Evolutionary conservation across 1,139 yeast genomes (phyloP).

Genomic region (Entelexis sorbosivorans): DNA sequence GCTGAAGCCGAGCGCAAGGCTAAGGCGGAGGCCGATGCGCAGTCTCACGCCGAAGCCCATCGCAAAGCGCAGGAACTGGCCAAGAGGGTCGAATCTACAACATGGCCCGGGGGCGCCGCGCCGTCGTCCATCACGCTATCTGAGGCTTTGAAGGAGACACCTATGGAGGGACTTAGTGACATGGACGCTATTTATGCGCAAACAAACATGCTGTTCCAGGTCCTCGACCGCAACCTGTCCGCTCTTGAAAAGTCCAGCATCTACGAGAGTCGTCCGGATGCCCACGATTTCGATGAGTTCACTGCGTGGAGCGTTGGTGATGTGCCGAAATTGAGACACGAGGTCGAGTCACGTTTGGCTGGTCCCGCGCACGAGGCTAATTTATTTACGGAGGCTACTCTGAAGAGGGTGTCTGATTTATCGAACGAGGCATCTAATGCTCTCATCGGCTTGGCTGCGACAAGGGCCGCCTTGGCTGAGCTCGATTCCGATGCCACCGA

Average conservation of each 20-base stretch:
- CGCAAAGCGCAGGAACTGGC: neutral
- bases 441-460: neutral
- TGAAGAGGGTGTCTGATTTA: neutral
- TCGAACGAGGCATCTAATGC: neutral
- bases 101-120: neutral
- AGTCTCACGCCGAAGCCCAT: neutral
- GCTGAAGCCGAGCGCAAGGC: constrained; percentile 5
- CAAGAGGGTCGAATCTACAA: neutral
- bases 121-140: neutral
- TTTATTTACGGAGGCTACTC: neutral
- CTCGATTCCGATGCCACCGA: neutral
- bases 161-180: neutral
- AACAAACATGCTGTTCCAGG: constrained; percentile 20
- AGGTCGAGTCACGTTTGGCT: neutral
- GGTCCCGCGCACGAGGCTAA: neutral
- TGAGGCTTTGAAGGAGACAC: neutral
- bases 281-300: neutral
- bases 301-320: neutral
- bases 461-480: neutral
- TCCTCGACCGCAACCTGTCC: constrained; percentile 20
- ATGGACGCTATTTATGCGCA: constrained; percentile 19
- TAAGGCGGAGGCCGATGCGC: neutral
- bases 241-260: constrained; percentile 4
- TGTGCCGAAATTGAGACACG: neutral
- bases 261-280: neutral